A percentile compares a stretch with the other conserved stretches of the same genome.
Conservation (phyloP, 495 filamentous ascomycete species). For the Aspergillus asperescens region DNA sequence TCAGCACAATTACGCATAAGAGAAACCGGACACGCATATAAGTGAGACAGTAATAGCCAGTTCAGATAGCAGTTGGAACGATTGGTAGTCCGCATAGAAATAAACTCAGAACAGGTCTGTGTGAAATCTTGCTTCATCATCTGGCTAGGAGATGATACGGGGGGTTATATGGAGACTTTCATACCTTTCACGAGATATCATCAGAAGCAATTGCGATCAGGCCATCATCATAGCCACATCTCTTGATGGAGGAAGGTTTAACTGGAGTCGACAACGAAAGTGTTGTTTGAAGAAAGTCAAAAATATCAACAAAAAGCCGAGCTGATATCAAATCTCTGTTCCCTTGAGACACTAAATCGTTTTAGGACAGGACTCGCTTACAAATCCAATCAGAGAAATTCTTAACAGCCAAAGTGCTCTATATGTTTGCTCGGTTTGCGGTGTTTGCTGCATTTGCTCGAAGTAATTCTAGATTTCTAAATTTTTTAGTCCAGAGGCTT, state of each 20-base stretch:
- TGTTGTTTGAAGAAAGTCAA: too few species aligned
- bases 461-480: constrained; percentile 18
- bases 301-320: too few species aligned
- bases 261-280: too few species aligned
- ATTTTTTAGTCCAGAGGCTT: constrained; percentile 16
- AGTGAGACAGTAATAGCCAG: constrained; percentile 9
- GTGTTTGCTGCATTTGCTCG: constrained; percentile 25
- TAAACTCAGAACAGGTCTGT: constrained; percentile 54
- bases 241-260: too few species aligned
- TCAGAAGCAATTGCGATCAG: too few species aligned
- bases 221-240: too few species aligned
- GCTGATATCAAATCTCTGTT: not conserved
- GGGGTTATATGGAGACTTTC: not conserved
- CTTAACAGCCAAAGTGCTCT: not conserved
- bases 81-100: constrained; percentile 41
- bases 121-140: constrained; percentile 52
- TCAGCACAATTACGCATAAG: not conserved
- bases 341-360: not conserved
- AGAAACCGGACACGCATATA: not conserved
- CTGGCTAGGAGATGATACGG: constrained; percentile 12
- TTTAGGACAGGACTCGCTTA: constrained; percentile 18
- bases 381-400: constrained; percentile 11
- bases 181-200: constrained; percentile 9
- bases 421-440: constrained; percentile 23
- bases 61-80: constrained; percentile 51